Base-by-base conservation (phyloP, 176 grass and related monocot species). In the Elaeis guineensis region DNA sequence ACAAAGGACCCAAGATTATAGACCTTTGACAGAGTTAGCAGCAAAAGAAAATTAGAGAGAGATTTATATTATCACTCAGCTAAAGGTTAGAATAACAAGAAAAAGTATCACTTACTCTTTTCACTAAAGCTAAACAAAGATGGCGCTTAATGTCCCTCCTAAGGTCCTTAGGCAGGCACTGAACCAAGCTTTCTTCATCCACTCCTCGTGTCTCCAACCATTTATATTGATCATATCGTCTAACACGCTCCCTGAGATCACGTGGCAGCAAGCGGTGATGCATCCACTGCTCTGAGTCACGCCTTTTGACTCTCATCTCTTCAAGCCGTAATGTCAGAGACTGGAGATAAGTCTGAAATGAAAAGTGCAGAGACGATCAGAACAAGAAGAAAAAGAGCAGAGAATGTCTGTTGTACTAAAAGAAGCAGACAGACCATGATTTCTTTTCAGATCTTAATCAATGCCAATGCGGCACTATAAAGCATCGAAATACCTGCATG, bases 281-380 rank as follows among this genome's bases (percentile, higher is more conserved):
- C 86, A 90, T 90, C 86, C 86, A 90, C 68, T 90, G 86, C 73
- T 90, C 86, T 49, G 82, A 90, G 67, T 90, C 86, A 0, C 82
- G 86, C 17, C 72, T 76, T 72, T 85, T 85, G 9, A 90, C 63
- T 50, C 86, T 76, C 78, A 85, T 82, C 82, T 90, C 86, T 65
- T 85, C 82, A 0, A 90, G 75, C 0, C 82, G 67, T 69, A 90
- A 64, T 23, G 82, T 76, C 39, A 90, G 67, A 3, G 86, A 90
- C 64, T 90, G 86, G 12, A 90, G 78, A 58, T 82, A 90, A 14
- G 78, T 90, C 78, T 90, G 49, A 49, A 59, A 44, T 44, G 35
- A 44, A 44, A 44, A 44, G 9, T 44, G 11, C 11, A 12, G 11
- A 44, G 8, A 44, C 14, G 8, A 48, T 39, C 8, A 57, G 8